Conservation (phyloP, 2,329 filamentous ascomycete species). For the Fusarium secorum region DNA sequence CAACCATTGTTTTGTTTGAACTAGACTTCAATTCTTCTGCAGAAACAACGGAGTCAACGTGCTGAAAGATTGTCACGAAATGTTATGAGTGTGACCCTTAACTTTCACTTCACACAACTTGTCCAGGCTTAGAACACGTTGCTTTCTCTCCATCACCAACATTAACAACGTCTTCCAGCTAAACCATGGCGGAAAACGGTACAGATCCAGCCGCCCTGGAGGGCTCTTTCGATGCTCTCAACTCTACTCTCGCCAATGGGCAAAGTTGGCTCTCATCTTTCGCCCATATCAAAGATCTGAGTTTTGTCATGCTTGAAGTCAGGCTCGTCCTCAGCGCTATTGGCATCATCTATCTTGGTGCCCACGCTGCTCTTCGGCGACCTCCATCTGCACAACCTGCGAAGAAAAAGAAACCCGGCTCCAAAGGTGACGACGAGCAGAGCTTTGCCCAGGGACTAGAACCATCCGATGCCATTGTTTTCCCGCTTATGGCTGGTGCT, state of each 20-base stretch:
- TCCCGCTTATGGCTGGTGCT: constrained; percentile 78
- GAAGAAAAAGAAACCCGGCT: constrained; percentile 55
- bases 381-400: constrained; percentile 78
- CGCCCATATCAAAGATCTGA: constrained; percentile 46
- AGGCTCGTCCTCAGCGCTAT: constrained; percentile 71
- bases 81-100: neutral
- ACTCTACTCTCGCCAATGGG: constrained; percentile 42
- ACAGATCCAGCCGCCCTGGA: constrained; percentile 17
- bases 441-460: constrained; percentile 59
- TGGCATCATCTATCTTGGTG: constrained; percentile 83
- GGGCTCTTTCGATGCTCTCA: constrained; percentile 43
- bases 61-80: neutral
- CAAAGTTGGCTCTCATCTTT: constrained; percentile 39
- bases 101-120: neutral
- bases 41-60: neutral
- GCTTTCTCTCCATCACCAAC: constrained; percentile 2
- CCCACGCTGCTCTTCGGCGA: constrained; percentile 84
- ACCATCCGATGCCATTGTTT: constrained; percentile 82
- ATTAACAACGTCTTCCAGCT: neutral
- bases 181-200: constrained; percentile 39
- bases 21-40: neutral
- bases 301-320: constrained; percentile 56
- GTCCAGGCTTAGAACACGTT: constrained; percentile 35
- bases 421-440: constrained; percentile 59
- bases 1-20: too few relatives aligned